These are phyloP conservation scores for Trichosporon inkin DNA, from an alignment of 1,284 basidiomycete species.

Conservation along the genomic window DNA sequence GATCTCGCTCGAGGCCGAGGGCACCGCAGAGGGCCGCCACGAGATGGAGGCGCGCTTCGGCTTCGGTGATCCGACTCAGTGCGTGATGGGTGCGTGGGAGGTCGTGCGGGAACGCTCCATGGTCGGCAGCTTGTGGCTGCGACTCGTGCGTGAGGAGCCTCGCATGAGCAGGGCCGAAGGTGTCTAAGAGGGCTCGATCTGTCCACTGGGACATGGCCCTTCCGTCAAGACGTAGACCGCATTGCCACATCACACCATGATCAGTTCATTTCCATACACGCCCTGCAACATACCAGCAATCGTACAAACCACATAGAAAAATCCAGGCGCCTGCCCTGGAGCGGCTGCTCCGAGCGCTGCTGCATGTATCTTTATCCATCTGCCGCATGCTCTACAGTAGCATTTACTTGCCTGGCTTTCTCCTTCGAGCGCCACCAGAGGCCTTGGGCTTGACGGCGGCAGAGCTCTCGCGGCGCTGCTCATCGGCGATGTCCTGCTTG, in stretches of 20 bases:
- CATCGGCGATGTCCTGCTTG: slow-evolving; percentile 32
- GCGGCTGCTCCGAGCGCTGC: slow-evolving; percentile 8
- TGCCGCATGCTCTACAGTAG: too few relatives aligned
- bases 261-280: background rate
- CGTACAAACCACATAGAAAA: background rate
- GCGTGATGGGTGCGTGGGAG: slow-evolving; percentile 44
- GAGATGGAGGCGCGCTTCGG: slow-evolving; percentile 42
- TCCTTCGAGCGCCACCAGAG: slow-evolving; percentile 11
- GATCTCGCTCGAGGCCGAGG: slow-evolving; percentile 49
- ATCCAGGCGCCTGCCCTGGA: background rate
- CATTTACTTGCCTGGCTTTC: slow-evolving; percentile 18
- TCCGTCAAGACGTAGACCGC: background rate
- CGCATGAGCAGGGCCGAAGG: background rate
- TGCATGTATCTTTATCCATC: slow-evolving; percentile 12
- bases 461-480: slow-evolving; percentile 13
- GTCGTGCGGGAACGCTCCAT: slow-evolving; percentile 47
- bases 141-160: slow-evolving; percentile 30
- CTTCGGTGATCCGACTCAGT: slow-evolving; percentile 24
- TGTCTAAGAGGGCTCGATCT: background rate
- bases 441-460: slow-evolving; percentile 8
- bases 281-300: slow-evolving; percentile 1
- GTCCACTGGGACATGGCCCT: background rate
- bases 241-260: background rate
- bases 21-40: slow-evolving; percentile 45
- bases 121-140: slow-evolving; percentile 47